A percentile compares a stretch with the other conserved stretches of the same genome.
Conservation (phyloP, 257 asterid species). For the Primulina tabacum region DNA sequence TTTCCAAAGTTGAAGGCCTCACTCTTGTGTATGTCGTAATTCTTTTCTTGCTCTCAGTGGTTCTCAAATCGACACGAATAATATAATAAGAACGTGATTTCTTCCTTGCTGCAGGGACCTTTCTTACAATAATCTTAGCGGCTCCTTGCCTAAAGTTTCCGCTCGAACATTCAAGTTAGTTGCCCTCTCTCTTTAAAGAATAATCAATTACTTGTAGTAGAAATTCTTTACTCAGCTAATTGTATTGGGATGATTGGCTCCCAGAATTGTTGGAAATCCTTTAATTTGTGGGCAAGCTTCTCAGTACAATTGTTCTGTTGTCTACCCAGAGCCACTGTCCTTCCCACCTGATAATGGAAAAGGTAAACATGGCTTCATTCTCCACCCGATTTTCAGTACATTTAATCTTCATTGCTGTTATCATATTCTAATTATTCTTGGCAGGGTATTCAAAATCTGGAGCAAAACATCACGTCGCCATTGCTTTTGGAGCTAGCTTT, state of each 20-base stretch:
- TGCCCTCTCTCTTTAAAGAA: neutral
- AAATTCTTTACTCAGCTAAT: neutral
- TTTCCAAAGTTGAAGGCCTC: conserved; percentile 65
- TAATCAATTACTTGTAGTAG: neutral
- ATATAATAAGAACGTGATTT: too few relatives aligned
- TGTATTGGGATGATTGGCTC: conserved; percentile 24
- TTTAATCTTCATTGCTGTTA: neutral
- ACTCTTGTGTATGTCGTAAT: conserved; percentile 61
- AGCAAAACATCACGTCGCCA: conserved; percentile 52
- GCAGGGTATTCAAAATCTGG: conserved; percentile 54
- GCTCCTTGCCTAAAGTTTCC: conserved; percentile 75
- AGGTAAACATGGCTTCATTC: conserved; percentile 36
- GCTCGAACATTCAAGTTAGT: conserved; percentile 90
- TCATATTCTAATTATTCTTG: conserved; percentile 15
- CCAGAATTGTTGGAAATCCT: conserved; percentile 85
- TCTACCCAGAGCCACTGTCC: conserved; percentile 82
- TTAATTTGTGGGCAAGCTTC: conserved; percentile 71
- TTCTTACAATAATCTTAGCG: conserved; percentile 87
- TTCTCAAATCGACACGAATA: neutral
- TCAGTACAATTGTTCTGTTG: conserved; percentile 62
- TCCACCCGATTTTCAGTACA: neutral
- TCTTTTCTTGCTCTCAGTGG: neutral
- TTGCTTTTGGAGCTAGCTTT: conserved; percentile 70
- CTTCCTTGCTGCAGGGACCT: conserved; percentile 61
- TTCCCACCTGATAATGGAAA: conserved; percentile 60